A percentile compares a stretch with the other conserved stretches of the same genome.
These are phyloP conservation scores for Rhodotorula glutinis DNA, from an alignment of 1,284 basidiomycete genomes.

Conservation along the genomic window DNA sequence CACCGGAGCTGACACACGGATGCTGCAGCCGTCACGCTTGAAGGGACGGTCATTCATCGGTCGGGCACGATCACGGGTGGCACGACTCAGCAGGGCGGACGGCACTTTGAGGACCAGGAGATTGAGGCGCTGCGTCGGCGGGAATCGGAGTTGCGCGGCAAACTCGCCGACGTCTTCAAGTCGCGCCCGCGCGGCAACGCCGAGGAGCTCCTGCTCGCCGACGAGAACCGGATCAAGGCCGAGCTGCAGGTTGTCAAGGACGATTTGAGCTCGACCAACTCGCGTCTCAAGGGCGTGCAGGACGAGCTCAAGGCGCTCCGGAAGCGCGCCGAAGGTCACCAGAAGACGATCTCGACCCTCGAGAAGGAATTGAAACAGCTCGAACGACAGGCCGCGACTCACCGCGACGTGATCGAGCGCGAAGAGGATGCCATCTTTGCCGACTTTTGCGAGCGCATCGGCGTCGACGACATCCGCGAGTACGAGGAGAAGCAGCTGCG, in stretches of 20 bases:
- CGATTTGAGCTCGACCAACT: conserved; percentile 67
- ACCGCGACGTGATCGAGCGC: conserved; percentile 63
- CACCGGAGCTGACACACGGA: not conserved
- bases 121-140: conserved; percentile 55
- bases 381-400: conserved; percentile 57
- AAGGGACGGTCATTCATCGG: conserved; percentile 96
- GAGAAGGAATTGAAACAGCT: conserved; percentile 55
- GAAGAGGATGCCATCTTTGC: conserved; percentile 80
- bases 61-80: conserved; percentile 97
- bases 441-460: conserved; percentile 76
- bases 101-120: conserved; percentile 92
- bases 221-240: conserved; percentile 75
- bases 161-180: conserved; percentile 76
- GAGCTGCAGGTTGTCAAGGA: conserved; percentile 69
- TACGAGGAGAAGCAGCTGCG: conserved; percentile 92
- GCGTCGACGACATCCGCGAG: conserved; percentile 79
- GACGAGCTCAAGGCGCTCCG: conserved; percentile 70
- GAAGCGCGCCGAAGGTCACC: conserved; percentile 63
- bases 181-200: conserved; percentile 74
- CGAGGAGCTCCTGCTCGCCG: conserved; percentile 73
- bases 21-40: conserved; percentile 80
- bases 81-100: conserved; percentile 63
- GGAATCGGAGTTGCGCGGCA: conserved; percentile 66
- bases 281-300: conserved; percentile 65
- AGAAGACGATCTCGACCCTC: conserved; percentile 65